Percentiles rank a stretch among this genome's conserved stretches.
These are phyloP conservation scores for Boletus vinaceobasis DNA, from an alignment of 768 basidiomycete genomes.

Conservation along the genomic window DNA sequence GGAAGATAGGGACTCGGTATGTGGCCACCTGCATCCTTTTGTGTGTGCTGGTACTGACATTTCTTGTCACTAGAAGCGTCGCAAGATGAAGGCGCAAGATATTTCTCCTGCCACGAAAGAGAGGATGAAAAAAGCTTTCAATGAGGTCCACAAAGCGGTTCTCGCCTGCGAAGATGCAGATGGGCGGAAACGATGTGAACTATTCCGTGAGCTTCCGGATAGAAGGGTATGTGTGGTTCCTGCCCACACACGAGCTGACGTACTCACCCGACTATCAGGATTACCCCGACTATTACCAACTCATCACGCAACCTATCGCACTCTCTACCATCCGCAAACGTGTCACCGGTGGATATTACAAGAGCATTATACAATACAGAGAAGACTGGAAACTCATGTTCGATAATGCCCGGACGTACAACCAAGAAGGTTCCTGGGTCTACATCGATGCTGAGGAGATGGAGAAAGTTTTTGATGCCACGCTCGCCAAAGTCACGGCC, in stretches of 20 bases:
- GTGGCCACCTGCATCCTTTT: conserved; percentile 22
- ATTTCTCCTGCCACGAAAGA: conserved; percentile 58
- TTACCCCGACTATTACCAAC: conserved; percentile 89
- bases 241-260: not conserved
- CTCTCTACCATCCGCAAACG: conserved; percentile 84
- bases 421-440: conserved; percentile 93
- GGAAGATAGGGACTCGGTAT: conserved; percentile 68
- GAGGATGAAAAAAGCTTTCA: conserved; percentile 81
- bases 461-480: conserved; percentile 80
- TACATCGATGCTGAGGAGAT: conserved; percentile 93
- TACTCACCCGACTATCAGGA: conserved; percentile 45
- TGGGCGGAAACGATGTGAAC: conserved; percentile 78
- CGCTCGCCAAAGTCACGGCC: conserved; percentile 60
- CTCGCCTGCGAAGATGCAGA: conserved; percentile 65
- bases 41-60: not conserved
- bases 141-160: conserved; percentile 72
- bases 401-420: conserved; percentile 89
- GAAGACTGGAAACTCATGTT: conserved; percentile 91
- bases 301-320: conserved; percentile 86
- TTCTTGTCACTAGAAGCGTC: conserved; percentile 63
- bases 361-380: conserved; percentile 65
- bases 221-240: conserved; percentile 48
- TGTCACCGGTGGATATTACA: conserved; percentile 61
- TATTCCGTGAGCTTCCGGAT: conserved; percentile 86
- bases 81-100: conserved; percentile 68